These are phyloP conservation scores for Cantharellus anzutake DNA, from an alignment of 768 basidiomycete species.

Conservation along the genomic window DNA sequence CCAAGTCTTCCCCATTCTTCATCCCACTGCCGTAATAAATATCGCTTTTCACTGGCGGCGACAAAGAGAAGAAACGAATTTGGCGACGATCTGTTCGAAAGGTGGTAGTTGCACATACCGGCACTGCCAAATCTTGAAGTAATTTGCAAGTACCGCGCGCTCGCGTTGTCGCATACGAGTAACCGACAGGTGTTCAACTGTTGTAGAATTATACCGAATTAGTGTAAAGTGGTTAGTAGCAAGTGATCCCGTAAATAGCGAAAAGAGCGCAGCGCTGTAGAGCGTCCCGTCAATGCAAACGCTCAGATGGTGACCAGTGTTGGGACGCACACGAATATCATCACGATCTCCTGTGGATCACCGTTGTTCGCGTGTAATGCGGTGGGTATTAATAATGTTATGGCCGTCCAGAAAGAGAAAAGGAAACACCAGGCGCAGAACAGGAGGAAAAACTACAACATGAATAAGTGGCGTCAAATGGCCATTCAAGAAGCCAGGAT, in stretches of 20 bases:
- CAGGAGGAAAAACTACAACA: slow-evolving; percentile 52
- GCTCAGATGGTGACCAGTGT: not conserved
- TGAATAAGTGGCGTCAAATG: not conserved
- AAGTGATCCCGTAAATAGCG: slow-evolving; percentile 46
- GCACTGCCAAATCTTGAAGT: not conserved
- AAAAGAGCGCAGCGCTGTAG: slow-evolving; percentile 46
- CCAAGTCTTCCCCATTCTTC: slow-evolving; percentile 61
- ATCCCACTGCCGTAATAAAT: slow-evolving; percentile 35
- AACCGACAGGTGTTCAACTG: slow-evolving; percentile 39
- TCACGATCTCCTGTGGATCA: slow-evolving; percentile 51
- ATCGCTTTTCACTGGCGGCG: slow-evolving; percentile 10
- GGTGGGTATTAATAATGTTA: slow-evolving; percentile 36
- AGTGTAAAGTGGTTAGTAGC: slow-evolving; percentile 38
- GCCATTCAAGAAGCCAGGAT: not conserved
- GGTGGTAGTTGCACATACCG: not conserved
- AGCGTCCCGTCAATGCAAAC: not conserved
- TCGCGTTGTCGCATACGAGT: not conserved
- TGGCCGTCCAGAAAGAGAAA: slow-evolving; percentile 44
- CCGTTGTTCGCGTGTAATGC: slow-evolving; percentile 19
- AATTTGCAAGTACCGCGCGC: not conserved
- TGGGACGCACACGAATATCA: slow-evolving; percentile 52
- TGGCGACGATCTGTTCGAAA: not conserved
- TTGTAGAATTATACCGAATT: slow-evolving; percentile 46
- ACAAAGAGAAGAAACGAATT: not conserved
- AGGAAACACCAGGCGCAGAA: slow-evolving; percentile 46